phyloP scores from a whole-genome alignment of 352 stramenopile genomes.

The Phytopythium oedochilum region DNA sequence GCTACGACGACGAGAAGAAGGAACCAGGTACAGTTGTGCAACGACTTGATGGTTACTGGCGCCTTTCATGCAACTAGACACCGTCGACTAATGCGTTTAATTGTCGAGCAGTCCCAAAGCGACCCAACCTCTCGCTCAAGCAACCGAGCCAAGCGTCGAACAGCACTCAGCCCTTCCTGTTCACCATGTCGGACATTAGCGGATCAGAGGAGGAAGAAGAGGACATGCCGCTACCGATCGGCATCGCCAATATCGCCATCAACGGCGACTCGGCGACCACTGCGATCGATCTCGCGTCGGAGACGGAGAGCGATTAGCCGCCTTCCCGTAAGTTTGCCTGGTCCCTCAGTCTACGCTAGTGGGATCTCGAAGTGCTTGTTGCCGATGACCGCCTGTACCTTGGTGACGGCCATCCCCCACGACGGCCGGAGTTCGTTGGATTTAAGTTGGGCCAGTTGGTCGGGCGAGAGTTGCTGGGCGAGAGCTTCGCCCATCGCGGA shows the following conservation, averaged over 20 bases:
- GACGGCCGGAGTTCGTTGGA: constrained; percentile 2
- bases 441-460: constrained; percentile 23
- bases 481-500: constrained; percentile 55
- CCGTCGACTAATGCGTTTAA: not conserved
- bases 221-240: constrained; percentile 19
- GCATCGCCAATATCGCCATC: not conserved
- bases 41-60: not conserved
- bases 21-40: not conserved
- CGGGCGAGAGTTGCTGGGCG: constrained; percentile 24
- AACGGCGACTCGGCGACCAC: not conserved
- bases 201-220: constrained; percentile 21
- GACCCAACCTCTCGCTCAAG: not conserved
- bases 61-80: not conserved
- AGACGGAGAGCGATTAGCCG: constrained; percentile 34
- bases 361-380: constrained; percentile 82
- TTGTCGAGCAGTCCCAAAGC: not conserved
- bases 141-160: not conserved
- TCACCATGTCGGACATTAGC: constrained; percentile 34
- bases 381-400: constrained; percentile 66
- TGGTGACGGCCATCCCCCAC: constrained; percentile 18
- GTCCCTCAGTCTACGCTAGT: constrained; percentile 15
- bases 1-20: not conserved
- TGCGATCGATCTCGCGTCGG: constrained; percentile 47
- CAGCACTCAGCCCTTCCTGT: constrained; percentile 5
- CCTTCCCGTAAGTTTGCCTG: not conserved